Evolutionary conservation across 345 rosid genomes (phyloP).

Genomic region (Laguncularia racemosa): DNA sequence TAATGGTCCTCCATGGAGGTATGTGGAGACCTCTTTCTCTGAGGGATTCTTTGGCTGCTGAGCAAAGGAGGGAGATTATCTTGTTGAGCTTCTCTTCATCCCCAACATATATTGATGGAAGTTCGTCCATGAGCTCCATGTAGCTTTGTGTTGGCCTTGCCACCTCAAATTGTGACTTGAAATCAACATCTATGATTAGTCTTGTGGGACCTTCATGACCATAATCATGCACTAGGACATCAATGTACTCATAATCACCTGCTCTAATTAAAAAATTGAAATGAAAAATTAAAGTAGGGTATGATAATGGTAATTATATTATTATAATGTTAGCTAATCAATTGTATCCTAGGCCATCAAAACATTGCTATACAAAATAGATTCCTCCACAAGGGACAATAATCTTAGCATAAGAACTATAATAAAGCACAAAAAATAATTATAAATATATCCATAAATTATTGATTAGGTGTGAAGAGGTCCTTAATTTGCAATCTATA

Average conservation of each 20-base stretch:
- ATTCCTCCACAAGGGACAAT: no score
- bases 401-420: no score
- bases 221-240: constrained; percentile 10
- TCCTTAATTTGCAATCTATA: no score
- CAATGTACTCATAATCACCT: constrained; percentile 54
- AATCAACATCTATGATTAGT: constrained; percentile 45
- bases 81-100: constrained; percentile 29
- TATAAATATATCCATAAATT: no score
- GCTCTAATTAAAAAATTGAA: constrained; percentile 2
- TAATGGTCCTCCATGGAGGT: constrained; percentile 53
- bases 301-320: no score
- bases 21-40: constrained; percentile 42
- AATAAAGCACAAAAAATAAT: no score
- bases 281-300: no score
- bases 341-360: no score
- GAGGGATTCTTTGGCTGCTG: constrained; percentile 42
- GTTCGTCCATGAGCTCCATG: constrained; percentile 24
- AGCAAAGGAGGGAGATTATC: constrained; percentile 34
- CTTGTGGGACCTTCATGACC: constrained; percentile 10
- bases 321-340: no score
- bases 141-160: constrained; percentile 48
- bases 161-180: constrained; percentile 53
- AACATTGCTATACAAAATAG: no score
- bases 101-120: constrained; percentile 45
- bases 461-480: no score